Base-by-base conservation (phyloP, 495 filamentous ascomycete genomes). In the Parathielavia appendiculata region DNA sequence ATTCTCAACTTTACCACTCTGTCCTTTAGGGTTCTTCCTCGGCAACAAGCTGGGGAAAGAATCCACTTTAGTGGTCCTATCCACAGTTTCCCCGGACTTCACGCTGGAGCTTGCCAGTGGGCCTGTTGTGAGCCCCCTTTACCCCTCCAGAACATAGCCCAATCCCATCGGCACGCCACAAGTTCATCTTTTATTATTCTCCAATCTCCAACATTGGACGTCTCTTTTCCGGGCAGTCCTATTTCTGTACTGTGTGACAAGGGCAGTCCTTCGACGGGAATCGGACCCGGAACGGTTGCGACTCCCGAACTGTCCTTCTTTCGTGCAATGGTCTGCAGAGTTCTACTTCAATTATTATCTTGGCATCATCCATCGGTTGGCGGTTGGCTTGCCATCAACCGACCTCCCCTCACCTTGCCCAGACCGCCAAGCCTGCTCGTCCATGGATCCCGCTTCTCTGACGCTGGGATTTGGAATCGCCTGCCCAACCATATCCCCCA, bases 381-480 rank as follows among this genome's bases (percentile, higher is more conserved):
- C 45, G 12, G 45, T 32, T 48, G 12, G 45, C 22, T 30, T 26
- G 23, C 26, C 45, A 16, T 16, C 3, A 30, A 30, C 6, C 38
- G 13, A n/a, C 5, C 51, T 10, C 14, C 14, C 1, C 22, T 23
- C 36, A 0, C 51, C 32, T 11, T 53, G 51, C 51, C 51, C 51
- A 53, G 51, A 52, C 50, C 36, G 50, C 50, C 50, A 38, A 41
- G 36, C 50, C 50, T 52, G 11, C 35, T 40, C 51, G 23, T 36
- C 51, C 36, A 5, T 53, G 38, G 51, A 19, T 53, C 38, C 40
- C 14, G 23, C 32, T 41, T 53, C 20, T 40, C 2, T 40, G 19
- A 5, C 35, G 17, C 34, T 23, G 34, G 26, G 26, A 6, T 30
- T 30, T 30, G 6, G 6, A 30, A 3, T 30, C 26, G 26, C 26